Base-by-base conservation (phyloP, 2,329 filamentous ascomycete species). In the Fusarium phyllophilum region DNA sequence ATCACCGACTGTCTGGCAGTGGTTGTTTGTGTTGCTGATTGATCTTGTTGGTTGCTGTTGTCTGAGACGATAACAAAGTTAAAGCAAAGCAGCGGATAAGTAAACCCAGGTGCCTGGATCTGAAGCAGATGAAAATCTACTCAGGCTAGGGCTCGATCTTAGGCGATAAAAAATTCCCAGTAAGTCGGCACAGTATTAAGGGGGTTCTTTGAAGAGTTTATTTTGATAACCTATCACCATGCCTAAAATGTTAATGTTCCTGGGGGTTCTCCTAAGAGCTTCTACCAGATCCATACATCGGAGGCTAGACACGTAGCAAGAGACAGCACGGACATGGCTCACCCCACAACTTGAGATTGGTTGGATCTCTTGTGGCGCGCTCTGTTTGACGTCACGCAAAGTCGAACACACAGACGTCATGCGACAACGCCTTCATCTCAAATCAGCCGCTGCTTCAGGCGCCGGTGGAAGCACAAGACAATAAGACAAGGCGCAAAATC, bases 331-430 rank as follows among this genome's bases (percentile, higher is more conserved):
- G 34, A 17, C 34, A 33, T 62, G 55, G 62, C 34, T 58, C 17
- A 68, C 61, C 77, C 74, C 78, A 77, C 71, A 78, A 70, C 71
- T 63, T 75, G 72, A 48, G 79, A 79, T 79, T 75, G 78, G 76
- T 68, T 68, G 77, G 73, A 79, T 78, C 72, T 75, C 42, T 70
- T 67, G 78, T 79, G 77, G 75, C 69, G 66, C 72, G 64, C 70
- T 71, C 71, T 77, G 67, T 74, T 76, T 75, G 79, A 80, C 79
- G 79, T 79, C 77, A 78, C 51, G 58, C 24, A 42, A 62, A 62
- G 58, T 66, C 46, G 48, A 61, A 60, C 68, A 72, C 56, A 66
- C 60, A 75, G 70, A 78, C 77, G 77, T 78, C 77, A 78, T 78
- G 73, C 65, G 44, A 72, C 41, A 74, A 62, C 57, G 31, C 55